Conservation (phyloP, 2,329 filamentous ascomycete species). For the Penicillium brevicompactum region DNA sequence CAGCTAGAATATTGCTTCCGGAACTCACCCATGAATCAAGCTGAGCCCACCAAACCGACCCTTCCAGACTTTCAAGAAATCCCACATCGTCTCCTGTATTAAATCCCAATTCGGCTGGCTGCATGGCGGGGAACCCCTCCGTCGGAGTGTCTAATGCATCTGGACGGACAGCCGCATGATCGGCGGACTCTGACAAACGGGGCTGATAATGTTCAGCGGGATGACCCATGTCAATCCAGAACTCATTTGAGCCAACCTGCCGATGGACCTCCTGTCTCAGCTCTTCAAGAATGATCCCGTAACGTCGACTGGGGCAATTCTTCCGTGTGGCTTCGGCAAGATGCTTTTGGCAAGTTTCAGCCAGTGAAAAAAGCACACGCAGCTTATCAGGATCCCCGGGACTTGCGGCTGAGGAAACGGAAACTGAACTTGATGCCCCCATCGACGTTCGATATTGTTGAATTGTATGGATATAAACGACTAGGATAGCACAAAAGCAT, state of each 20-base stretch:
- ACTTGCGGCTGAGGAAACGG: constrained; percentile 22
- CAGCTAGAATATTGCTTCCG: background rate
- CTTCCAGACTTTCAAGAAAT: constrained; percentile 39
- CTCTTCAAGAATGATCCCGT: constrained; percentile 53
- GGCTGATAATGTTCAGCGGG: background rate
- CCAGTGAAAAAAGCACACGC: constrained; percentile 43
- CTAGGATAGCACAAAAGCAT: constrained; percentile 45
- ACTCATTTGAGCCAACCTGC: constrained; percentile 29
- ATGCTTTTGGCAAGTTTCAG: constrained; percentile 49
- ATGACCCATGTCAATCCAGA: background rate
- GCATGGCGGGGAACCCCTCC: constrained; percentile 21
- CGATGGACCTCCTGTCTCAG: constrained; percentile 45
- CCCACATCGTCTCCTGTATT: constrained; percentile 28
- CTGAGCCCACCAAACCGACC: constrained; percentile 42
- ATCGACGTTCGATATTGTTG: constrained; percentile 36
- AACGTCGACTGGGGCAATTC: constrained; percentile 51
- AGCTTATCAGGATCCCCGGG: constrained; percentile 24
- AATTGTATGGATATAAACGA: constrained; percentile 47
- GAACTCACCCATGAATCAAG: constrained; percentile 41
- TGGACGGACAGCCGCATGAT: constrained; percentile 2
- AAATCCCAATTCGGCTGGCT: constrained; percentile 22
- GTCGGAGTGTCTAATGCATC: constrained; percentile 16
- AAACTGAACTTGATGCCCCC: background rate
- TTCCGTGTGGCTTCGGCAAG: constrained; percentile 50
- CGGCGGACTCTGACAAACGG: background rate